Conservation (phyloP, 345 rosid species). For the Nasturtium officinale region DNA sequence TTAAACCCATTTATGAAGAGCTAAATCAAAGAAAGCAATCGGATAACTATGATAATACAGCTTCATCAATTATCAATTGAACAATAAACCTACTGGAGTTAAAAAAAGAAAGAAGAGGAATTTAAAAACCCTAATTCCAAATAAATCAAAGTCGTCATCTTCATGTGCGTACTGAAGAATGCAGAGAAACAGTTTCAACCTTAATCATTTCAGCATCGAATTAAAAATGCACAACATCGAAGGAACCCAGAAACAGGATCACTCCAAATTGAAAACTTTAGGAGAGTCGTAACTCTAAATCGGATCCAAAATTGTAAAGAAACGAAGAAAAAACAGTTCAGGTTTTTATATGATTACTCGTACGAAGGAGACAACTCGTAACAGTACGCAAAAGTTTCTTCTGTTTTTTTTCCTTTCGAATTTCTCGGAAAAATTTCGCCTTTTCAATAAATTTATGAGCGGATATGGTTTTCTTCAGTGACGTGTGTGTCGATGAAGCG, state of each 20-base stretch:
- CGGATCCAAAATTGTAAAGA: not conserved
- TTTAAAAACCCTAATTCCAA: not conserved
- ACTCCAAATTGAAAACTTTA: constrained; percentile 21
- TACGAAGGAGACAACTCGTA: constrained; percentile 26
- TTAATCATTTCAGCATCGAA: constrained; percentile 9
- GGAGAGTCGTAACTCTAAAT: not conserved
- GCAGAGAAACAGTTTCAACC: constrained; percentile 16
- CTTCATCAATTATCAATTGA: not conserved
- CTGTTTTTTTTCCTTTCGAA: not conserved
- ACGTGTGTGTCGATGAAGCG: constrained; percentile 42
- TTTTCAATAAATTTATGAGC: constrained; percentile 21
- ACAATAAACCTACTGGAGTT: not conserved
- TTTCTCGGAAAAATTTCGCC: not conserved
- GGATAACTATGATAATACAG: not conserved
- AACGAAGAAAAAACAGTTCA: not conserved
- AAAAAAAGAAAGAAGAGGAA: not conserved
- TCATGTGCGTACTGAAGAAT: not conserved
- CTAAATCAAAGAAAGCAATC: not conserved
- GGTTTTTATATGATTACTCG: constrained; percentile 35
- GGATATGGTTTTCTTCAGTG: constrained; percentile 37
- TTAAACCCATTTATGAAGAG: not conserved
- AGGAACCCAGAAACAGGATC: constrained; percentile 27
- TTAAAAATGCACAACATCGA: not conserved
- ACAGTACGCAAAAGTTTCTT: constrained; percentile 13
- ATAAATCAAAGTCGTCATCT: not conserved